A percentile compares a stretch with the other conserved stretches of the same genome.
Conservation (phyloP, 2,329 filamentous ascomycete species). For the Cladophialophora immunda region DNA sequence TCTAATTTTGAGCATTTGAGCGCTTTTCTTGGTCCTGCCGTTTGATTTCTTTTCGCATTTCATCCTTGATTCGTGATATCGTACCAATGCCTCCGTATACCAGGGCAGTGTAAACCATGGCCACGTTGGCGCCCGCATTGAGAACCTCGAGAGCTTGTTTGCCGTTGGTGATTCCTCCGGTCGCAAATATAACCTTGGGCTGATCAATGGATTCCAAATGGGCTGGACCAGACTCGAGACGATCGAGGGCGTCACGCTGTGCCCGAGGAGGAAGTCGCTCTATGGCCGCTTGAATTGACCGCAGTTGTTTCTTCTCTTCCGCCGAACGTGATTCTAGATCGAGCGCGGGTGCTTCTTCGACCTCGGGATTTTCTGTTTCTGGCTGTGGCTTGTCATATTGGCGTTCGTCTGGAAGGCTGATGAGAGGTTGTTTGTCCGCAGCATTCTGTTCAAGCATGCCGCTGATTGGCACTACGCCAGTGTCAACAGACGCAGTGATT, state of each 20-base stretch:
- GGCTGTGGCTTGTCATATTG: slow-evolving; percentile 28
- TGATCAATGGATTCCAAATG: slow-evolving; percentile 27
- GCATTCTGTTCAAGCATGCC: slow-evolving; percentile 23
- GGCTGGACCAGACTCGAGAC: slow-evolving; percentile 12
- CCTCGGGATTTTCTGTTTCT: slow-evolving; percentile 25
- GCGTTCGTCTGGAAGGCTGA: slow-evolving; percentile 32
- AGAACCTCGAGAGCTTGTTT: slow-evolving; percentile 82
- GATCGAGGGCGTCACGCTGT: slow-evolving; percentile 32
- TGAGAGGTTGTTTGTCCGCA: slow-evolving; percentile 34
- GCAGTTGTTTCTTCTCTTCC: slow-evolving; percentile 27
- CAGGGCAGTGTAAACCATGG: slow-evolving; percentile 87
- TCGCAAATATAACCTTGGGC: slow-evolving; percentile 86
- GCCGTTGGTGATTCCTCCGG: slow-evolving; percentile 90
- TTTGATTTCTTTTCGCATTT: slow-evolving; percentile 53
- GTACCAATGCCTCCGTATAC: slow-evolving; percentile 71
- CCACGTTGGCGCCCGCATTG: slow-evolving; percentile 87
- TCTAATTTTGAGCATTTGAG: slow-evolving; percentile 14
- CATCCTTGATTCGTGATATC: slow-evolving; percentile 61
- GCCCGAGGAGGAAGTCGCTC: slow-evolving; percentile 32
- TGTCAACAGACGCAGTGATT: slow-evolving; percentile 31
- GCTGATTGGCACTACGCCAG: slow-evolving; percentile 22
- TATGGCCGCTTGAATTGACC: slow-evolving; percentile 31
- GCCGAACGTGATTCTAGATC: slow-evolving; percentile 8
- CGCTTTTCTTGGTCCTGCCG: slow-evolving; percentile 25
- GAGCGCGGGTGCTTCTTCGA: neutral